phyloP scores from a whole-genome alignment of 1,284 basidiomycete species.

The Rhodotorula sp. region DNA sequence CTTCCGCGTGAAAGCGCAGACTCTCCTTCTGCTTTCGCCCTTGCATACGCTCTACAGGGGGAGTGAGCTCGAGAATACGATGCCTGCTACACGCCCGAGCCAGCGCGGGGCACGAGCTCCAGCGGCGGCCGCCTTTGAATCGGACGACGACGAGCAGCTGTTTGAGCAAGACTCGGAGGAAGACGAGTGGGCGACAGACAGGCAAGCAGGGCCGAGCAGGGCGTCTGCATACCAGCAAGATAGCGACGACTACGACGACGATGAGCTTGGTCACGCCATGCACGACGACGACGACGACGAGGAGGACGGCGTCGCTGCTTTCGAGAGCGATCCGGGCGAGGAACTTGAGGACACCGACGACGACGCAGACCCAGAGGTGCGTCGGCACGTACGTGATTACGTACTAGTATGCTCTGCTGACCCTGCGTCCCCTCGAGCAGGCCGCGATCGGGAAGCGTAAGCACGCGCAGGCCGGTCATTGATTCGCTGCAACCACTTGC shows the following conservation, averaged over 20 bases:
- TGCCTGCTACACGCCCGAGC: background rate
- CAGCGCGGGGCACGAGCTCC: background rate
- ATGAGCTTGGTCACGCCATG: slow-evolving; percentile 12
- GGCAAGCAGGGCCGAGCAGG: slow-evolving; percentile 5
- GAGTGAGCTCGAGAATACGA: too few relatives aligned
- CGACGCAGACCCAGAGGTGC: slow-evolving; percentile 30
- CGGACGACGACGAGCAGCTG: slow-evolving; percentile 4
- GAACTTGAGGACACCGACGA: slow-evolving; percentile 17
- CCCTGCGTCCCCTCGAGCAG: background rate
- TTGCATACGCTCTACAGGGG: too few relatives aligned
- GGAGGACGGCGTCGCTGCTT: slow-evolving; percentile 26
- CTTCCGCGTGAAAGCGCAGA: too few relatives aligned
- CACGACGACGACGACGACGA: slow-evolving; percentile 22
- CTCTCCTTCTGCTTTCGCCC: too few relatives aligned
- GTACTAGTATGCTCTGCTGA: background rate
- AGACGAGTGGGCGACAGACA: slow-evolving; percentile 36
- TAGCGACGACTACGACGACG: background rate
- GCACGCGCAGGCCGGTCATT: background rate
- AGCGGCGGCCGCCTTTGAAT: background rate
- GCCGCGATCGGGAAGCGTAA: slow-evolving; percentile 8
- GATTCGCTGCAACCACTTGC: too few relatives aligned
- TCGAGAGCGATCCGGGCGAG: slow-evolving; percentile 36
- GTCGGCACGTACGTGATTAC: background rate
- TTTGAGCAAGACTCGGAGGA: slow-evolving; percentile 27
- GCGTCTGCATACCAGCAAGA: background rate